Evolutionary conservation across 495 filamentous ascomycete species (phyloP).

Genomic region (Penicillium daleae): DNA sequence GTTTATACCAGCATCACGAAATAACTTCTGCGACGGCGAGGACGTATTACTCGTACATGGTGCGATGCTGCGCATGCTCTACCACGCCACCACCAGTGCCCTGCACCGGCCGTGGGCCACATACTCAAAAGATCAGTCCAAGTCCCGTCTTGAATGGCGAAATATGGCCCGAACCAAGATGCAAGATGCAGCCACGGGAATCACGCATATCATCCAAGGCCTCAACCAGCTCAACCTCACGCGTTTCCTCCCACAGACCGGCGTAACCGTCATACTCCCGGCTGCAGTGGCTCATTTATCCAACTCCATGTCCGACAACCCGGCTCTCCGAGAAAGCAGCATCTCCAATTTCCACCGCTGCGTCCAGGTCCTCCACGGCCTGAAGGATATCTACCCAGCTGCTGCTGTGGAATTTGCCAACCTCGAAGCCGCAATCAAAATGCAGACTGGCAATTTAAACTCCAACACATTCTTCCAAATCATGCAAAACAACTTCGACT

Average conservation of each 20-base stretch:
- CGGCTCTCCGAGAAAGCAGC: conserved; percentile 64
- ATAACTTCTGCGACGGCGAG: conserved; percentile 46
- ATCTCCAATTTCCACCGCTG: conserved; percentile 76
- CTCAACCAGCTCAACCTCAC: conserved; percentile 71
- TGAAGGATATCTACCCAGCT: conserved; percentile 81
- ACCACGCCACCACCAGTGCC: conserved; percentile 81
- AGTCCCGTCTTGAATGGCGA: conserved; percentile 38
- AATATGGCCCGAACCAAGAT: conserved; percentile 70
- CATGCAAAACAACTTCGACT: conserved; percentile 39
- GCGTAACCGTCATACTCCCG: conserved; percentile 82
- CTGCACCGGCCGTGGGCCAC: conserved; percentile 79
- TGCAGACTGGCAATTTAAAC: conserved; percentile 35
- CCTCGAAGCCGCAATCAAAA: conserved; percentile 76
- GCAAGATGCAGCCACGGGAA: conserved; percentile 73
- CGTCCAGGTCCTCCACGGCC: conserved; percentile 73
- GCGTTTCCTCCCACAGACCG: conserved; percentile 77
- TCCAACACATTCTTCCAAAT: conserved; percentile 40
- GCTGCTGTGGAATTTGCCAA: conserved; percentile 81
- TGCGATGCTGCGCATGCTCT: conserved; percentile 81
- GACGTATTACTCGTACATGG: conserved; percentile 70
- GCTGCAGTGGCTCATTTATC: conserved; percentile 87
- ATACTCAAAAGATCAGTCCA: conserved; percentile 53
- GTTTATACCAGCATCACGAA: conserved; percentile 41
- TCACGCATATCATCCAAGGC: conserved; percentile 73
- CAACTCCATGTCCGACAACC: conserved; percentile 76